Evolutionary conservation across 2,329 filamentous ascomycete genomes (phyloP), one percentile per base, ranked within the genome.

Genomic region (Paramyrothecium roridum): DNA sequence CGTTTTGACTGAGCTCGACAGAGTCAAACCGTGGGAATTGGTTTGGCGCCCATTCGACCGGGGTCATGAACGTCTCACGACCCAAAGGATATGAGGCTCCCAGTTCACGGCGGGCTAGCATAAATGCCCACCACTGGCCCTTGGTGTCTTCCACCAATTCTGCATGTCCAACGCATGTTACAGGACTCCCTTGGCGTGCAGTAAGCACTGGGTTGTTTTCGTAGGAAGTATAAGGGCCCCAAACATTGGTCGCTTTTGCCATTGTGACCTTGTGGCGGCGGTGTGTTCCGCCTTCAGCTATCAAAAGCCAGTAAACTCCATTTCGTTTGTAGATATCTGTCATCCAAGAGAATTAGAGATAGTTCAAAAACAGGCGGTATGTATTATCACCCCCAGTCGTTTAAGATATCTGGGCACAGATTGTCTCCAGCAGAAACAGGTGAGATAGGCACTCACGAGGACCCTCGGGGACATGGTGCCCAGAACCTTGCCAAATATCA

Each of bases 401-500:
- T 6, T 30, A 10, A 30, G 6, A 30, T 30, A 4, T 30, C 26
- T 10, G 26, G 26, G 26, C 26, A 10, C 6, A 10, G 10, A 30
- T 30, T 30, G 26, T 6, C 26, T 30, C 26, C 10, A 43, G 37
- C 12, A 4, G n/a, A 43, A n/a, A 7, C 16, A 13, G n/a, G 6
- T 19, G 4, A 6, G 37, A 19, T 13, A 17, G 37, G n/a, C 12
- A 43, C 37, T 43, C 16, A 43, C 37, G 46, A 20, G 46, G 46
- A 6, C 46, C 46, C 20, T 48, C 46, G 13, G 46, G 46, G 46
- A 26, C 22, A n/a, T 22, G 19, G 13, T 48, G 19, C 10, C 46
- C 22, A 13, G 22, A 48, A 16, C 61, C 61, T 10, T 43, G 50
- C 58, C 61, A 64, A 13, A 63, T 57, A 10, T 54, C 50, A 17